Evolutionary conservation across 176 grass and related monocot genomes (phyloP).

Genomic region (Leersia perrieri): DNA sequence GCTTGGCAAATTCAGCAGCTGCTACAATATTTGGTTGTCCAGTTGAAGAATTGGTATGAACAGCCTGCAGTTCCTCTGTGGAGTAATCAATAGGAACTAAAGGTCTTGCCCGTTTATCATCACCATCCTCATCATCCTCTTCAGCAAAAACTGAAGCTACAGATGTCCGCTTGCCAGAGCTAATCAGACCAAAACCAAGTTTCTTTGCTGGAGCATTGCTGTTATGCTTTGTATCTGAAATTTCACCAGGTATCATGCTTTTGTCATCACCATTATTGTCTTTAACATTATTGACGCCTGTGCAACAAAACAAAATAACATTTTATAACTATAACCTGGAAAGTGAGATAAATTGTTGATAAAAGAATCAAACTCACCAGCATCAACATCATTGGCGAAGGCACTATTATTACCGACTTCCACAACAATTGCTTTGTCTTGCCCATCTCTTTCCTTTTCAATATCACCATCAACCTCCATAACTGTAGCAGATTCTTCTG

Average conservation of each 20-base stretch:
- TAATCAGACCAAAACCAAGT: slow-evolving; percentile 86
- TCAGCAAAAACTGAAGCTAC: slow-evolving; percentile 91
- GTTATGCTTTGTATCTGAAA: slow-evolving; percentile 60
- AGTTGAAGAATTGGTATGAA: slow-evolving; percentile 57
- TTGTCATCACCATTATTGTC: slow-evolving; percentile 43
- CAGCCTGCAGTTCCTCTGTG: slow-evolving; percentile 79
- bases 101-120: slow-evolving; percentile 80
- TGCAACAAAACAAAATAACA: slow-evolving; percentile 23
- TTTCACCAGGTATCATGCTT: slow-evolving; percentile 21
- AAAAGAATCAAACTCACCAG: slow-evolving; percentile 41
- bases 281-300: slow-evolving; percentile 50
- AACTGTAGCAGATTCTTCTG: slow-evolving; percentile 38
- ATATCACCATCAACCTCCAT: slow-evolving; percentile 68
- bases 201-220: slow-evolving; percentile 69
- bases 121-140: slow-evolving; percentile 72
- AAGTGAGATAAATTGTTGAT: background rate
- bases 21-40: slow-evolving; percentile 60
- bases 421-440: slow-evolving; percentile 36
- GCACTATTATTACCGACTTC: slow-evolving; percentile 32
- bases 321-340: background rate
- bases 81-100: slow-evolving; percentile 98
- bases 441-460: slow-evolving; percentile 48
- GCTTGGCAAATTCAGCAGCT: slow-evolving; percentile 90
- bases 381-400: slow-evolving; percentile 39
- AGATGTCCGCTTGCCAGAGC: slow-evolving; percentile 78